A percentile compares a stretch with the other conserved stretches of the same genome.
These are phyloP conservation scores for Bipolaris cookei DNA, from an alignment of 2,329 filamentous ascomycete species.

Conservation along the genomic window DNA sequence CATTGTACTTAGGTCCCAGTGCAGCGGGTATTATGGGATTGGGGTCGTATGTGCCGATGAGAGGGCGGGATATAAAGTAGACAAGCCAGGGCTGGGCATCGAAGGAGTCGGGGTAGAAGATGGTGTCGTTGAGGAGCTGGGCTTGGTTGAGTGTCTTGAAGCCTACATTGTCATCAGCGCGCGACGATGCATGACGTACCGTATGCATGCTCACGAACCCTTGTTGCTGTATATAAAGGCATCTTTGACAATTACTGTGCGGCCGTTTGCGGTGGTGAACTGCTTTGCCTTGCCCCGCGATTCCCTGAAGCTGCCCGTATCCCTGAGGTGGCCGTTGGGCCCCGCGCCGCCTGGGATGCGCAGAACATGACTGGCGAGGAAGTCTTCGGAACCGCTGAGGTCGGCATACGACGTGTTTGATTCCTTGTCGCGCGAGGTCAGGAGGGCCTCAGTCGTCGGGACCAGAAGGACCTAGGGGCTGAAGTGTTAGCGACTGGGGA, in stretches of 20 bases:
- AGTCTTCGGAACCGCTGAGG: slow-evolving; percentile 87
- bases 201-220: slow-evolving; percentile 59
- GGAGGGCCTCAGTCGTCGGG: slow-evolving; percentile 88
- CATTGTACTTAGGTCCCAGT: slow-evolving; percentile 30
- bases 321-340: slow-evolving; percentile 57
- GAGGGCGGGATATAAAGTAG: slow-evolving; percentile 90
- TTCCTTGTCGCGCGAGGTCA: slow-evolving; percentile 87
- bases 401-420: slow-evolving; percentile 78
- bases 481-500: slow-evolving; percentile 6
- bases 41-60: slow-evolving; percentile 83
- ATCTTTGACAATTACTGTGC: slow-evolving; percentile 94
- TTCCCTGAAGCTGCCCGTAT: slow-evolving; percentile 71
- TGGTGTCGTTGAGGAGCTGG: slow-evolving; percentile 79
- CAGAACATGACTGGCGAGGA: slow-evolving; percentile 94
- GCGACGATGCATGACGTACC: not conserved
- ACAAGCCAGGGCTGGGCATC: slow-evolving; percentile 94
- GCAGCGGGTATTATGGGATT: slow-evolving; percentile 71
- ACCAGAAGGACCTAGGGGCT: slow-evolving; percentile 75
- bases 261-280: slow-evolving; percentile 89
- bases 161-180: slow-evolving; percentile 59
- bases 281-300: slow-evolving; percentile 91
- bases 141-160: slow-evolving; percentile 93
- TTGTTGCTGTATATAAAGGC: slow-evolving; percentile 94
- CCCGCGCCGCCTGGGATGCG: slow-evolving; percentile 69
- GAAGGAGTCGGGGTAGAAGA: slow-evolving; percentile 88